A percentile compares a stretch with the other conserved stretches of the same genome.
These are phyloP conservation scores for Coemansia biformis DNA, from an alignment of 192 early-diverging fungal genomes.

Conservation along the genomic window DNA sequence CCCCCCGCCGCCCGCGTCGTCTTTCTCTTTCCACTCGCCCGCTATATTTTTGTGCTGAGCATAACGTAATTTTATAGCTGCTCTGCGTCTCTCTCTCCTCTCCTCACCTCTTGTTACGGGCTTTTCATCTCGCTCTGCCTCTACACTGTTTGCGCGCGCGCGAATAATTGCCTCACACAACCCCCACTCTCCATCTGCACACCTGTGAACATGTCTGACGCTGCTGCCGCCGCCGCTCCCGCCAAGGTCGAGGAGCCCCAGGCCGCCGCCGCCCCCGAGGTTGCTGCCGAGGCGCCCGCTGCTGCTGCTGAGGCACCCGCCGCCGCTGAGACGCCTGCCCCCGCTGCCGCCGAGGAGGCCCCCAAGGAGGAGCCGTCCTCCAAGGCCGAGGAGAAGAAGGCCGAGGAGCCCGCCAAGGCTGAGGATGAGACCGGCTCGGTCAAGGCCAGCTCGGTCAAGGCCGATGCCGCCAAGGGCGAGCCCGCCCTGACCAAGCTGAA, in stretches of 20 bases:
- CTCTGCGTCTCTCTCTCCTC: neutral
- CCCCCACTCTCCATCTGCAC: neutral
- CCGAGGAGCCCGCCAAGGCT: constrained; percentile 13
- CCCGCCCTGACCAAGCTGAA: constrained; percentile 36
- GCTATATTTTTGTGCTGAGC: constrained; percentile 37
- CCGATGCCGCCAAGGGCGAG: constrained; percentile 15
- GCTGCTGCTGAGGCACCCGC: constrained; percentile 12
- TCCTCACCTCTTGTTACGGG: neutral
- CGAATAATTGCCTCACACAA: neutral
- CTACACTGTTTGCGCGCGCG: too few relatives aligned
- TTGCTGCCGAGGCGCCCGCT: constrained; percentile 9
- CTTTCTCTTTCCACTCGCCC: constrained; percentile 10
- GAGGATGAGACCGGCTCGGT: constrained; percentile 11
- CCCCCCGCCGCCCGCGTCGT: constrained; percentile 12
- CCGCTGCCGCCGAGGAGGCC: constrained; percentile 7
- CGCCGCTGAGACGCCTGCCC: constrained; percentile 5
- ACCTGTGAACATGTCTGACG: constrained; percentile 9
- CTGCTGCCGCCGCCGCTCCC: constrained; percentile 1
- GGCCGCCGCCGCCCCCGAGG: constrained; percentile 6
- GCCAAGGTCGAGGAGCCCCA: constrained; percentile 14
- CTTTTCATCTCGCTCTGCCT: too few relatives aligned
- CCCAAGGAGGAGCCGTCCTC: constrained; percentile 9
- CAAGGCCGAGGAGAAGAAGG: constrained; percentile 14
- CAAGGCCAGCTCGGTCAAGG: too few relatives aligned
- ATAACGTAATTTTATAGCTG: constrained; percentile 44